These are phyloP conservation scores for Kurtzmaniella cleridarum DNA, from an alignment of 805 yeast genomes.

Conservation along the genomic window DNA sequence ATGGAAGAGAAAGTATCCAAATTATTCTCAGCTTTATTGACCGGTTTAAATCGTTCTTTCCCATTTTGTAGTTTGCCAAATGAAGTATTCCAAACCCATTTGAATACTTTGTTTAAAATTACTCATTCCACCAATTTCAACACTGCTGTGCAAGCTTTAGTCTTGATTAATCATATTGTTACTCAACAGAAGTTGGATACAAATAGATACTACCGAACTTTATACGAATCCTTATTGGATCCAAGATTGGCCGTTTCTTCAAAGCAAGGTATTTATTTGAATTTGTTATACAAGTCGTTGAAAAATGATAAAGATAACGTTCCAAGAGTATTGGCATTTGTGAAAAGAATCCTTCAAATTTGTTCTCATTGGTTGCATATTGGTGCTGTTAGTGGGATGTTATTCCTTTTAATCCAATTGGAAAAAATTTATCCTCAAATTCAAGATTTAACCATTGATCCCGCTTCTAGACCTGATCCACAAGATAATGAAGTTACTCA, in stretches of 20 bases:
- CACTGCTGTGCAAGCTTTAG: conserved; percentile 88
- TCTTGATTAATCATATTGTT: conserved; percentile 77
- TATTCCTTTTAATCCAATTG: conserved; percentile 66
- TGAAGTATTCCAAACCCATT: conserved; percentile 65
- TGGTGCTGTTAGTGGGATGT: conserved; percentile 84
- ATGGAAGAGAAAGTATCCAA: conserved; percentile 77
- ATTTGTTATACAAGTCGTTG: conserved; percentile 77
- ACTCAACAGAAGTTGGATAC: conserved; percentile 49
- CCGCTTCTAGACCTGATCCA: conserved; percentile 42
- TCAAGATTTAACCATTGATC: conserved; percentile 52
- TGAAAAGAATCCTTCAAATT: conserved; percentile 81
- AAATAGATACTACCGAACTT: conserved; percentile 77
- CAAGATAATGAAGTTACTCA: conserved; percentile 10
- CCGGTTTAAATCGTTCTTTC: conserved; percentile 94
- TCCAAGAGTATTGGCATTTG: conserved; percentile 78
- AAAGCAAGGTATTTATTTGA: conserved; percentile 87
- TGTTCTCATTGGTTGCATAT: conserved; percentile 82
- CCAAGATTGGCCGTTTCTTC: conserved; percentile 80
- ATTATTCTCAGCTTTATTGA: conserved; percentile 81
- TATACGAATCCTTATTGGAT: conserved; percentile 86
- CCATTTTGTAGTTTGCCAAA: conserved; percentile 80
- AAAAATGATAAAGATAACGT: conserved; percentile 55
- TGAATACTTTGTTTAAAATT: conserved; percentile 79
- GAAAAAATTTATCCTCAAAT: conserved; percentile 61
- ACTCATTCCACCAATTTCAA: conserved; percentile 93